Evolutionary conservation across 441 rosid species (phyloP), one percentile per base, ranked within the genome.

Genomic region (Arabidopsis hybrid): DNA sequence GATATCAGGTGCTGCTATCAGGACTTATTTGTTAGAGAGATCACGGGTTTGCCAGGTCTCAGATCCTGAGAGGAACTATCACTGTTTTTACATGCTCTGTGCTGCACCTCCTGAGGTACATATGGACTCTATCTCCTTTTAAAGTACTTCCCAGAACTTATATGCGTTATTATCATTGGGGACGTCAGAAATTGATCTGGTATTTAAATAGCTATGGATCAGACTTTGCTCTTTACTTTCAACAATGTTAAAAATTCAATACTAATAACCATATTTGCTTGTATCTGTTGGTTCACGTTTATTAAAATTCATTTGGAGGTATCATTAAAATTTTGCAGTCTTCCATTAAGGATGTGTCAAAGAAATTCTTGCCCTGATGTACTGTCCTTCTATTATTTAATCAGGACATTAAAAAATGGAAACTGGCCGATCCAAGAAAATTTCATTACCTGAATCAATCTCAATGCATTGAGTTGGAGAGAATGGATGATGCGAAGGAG

Each of bases 21-120:
- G 97, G 82, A 95, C 99, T 81, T 95, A 95, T 80, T 85, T 92
- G 89, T 85, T 92, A 53, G 99, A 92, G 84, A 91, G 99, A 78
- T 95, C 99, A 51, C 93, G 98, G 60, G 99, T 95, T 69, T 95
- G 99, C 72, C 99, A 94, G 84, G 91, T 95, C 77, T 95, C 98
- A 59, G 97, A 92, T 81, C 96, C 95, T 42, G 99, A 95, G 85
- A 91, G 99, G 83, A 92, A 95, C 71, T 95, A 95, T 79, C 99
- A 95, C 80, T 95, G 99, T 77, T 95, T 95, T 86, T 95, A 95
- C 88, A 92, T 95, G 98, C 89, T 95, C 51, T 95, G 99, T 82
- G 88, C 99, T 73, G 99, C 98, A 49, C 99, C 99, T 53, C 82
- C 82, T 16, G 97, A 92, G 96, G 99, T 92, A 83, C 60, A 63